Percentiles rank a stretch among this genome's conserved stretches.
Evolutionary conservation across 345 rosid species (phyloP).

Genomic region (Corymbia maculata): DNA sequence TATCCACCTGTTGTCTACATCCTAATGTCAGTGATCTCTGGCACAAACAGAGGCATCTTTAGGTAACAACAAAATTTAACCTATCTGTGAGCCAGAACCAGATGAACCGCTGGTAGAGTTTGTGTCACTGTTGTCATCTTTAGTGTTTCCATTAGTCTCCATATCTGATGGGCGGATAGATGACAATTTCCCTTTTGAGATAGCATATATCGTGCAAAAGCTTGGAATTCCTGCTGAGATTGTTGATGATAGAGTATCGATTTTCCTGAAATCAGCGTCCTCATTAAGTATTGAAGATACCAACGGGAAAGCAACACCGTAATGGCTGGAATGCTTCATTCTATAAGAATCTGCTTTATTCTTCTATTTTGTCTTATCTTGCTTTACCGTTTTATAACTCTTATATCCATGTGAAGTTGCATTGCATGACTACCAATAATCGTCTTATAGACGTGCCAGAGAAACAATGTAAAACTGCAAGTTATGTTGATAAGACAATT

Average conservation of each 20-base stretch:
- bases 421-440: neutral
- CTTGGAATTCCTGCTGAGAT: slow-evolving; percentile 48
- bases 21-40: neutral
- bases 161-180: slow-evolving; percentile 67
- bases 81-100: slow-evolving; percentile 29
- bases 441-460: neutral
- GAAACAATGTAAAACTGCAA: neutral
- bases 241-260: slow-evolving; percentile 40
- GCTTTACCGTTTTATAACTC: neutral
- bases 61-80: slow-evolving; percentile 10
- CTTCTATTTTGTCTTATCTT: neutral
- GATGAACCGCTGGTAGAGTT: slow-evolving; percentile 31
- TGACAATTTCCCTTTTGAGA: slow-evolving; percentile 65
- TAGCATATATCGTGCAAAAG: slow-evolving; percentile 69
- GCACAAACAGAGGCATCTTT: neutral
- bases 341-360: neutral
- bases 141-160: slow-evolving; percentile 34
- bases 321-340: neutral
- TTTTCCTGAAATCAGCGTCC: slow-evolving; percentile 24
- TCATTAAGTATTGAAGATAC: neutral
- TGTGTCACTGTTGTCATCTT: slow-evolving; percentile 33
- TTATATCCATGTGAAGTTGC: neutral
- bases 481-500: neutral
- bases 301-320: neutral
- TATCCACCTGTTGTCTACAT: neutral